phyloP scores from a whole-genome alignment of 306 rosid species.

The Inga leiocalycina region DNA sequence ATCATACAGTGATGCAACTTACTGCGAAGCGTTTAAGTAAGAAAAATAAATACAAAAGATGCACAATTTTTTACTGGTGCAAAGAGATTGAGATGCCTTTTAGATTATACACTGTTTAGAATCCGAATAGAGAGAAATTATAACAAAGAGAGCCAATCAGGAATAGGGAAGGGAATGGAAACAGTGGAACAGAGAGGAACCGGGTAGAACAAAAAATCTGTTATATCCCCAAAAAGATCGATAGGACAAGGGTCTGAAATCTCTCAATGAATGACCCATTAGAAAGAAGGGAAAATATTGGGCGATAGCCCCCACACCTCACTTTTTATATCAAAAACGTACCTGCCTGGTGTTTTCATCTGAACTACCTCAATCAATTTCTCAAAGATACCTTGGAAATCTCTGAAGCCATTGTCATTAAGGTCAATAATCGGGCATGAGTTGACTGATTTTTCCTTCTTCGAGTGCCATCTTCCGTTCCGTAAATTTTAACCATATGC shows the following conservation, averaged over 20 bases:
- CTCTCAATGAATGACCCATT: slow-evolving; percentile 30
- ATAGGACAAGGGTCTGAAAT: slow-evolving; percentile 40
- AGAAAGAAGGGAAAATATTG: slow-evolving; percentile 28
- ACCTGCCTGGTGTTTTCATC: slow-evolving; percentile 38
- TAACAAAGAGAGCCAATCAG: slow-evolving; percentile 24
- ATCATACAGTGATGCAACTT: neutral
- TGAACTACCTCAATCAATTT: slow-evolving; percentile 35
- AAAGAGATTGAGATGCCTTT: slow-evolving; percentile 30
- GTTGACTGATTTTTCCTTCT: slow-evolving; percentile 82
- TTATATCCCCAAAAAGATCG: slow-evolving; percentile 35
- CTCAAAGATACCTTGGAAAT: slow-evolving; percentile 45
- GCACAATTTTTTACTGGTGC: slow-evolving; percentile 34
- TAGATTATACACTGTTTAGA: slow-evolving; percentile 37
- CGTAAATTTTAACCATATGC: slow-evolving; percentile 86
- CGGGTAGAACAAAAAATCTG: neutral
- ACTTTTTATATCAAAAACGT: slow-evolving; percentile 30
- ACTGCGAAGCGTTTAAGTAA: neutral
- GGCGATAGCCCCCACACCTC: slow-evolving; percentile 45
- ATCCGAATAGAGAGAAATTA: slow-evolving; percentile 28
- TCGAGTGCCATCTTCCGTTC: slow-evolving; percentile 77
- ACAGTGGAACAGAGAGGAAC: neutral
- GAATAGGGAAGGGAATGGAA: slow-evolving; percentile 15
- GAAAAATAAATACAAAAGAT: neutral
- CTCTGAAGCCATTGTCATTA: slow-evolving; percentile 15
- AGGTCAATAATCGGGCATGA: slow-evolving; percentile 87